Conservation (phyloP, 495 filamentous ascomycete species). For the Tuber melanosporum region DNA sequence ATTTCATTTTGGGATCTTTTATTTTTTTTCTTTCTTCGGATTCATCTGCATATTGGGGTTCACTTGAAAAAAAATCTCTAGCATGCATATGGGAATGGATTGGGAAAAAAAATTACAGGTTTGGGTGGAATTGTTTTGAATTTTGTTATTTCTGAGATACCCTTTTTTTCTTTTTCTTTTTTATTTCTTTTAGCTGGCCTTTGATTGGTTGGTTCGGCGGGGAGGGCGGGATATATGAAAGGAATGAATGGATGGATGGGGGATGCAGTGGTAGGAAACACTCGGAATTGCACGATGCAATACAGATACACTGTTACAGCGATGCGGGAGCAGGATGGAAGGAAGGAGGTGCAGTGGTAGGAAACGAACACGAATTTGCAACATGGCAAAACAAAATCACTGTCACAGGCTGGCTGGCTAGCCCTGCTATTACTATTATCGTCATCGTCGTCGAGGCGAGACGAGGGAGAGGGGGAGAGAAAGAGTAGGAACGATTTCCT, state of each 20-base stretch:
- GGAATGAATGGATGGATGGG: not conserved
- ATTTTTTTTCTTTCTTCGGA: constrained; percentile 33
- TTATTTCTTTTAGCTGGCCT: not conserved
- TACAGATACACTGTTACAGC: not conserved
- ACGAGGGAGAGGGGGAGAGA: not conserved
- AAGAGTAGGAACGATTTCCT: not conserved
- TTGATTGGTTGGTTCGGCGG: not conserved
- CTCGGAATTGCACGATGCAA: not conserved
- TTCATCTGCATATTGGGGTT: constrained; percentile 37
- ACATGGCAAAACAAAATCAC: constrained; percentile 1
- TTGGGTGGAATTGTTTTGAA: constrained; percentile 17
- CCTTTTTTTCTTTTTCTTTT: constrained; percentile 25
- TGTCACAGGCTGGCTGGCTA: constrained; percentile 6
- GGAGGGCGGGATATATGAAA: not conserved
- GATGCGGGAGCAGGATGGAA: not conserved
- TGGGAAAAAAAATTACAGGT: constrained; percentile 20
- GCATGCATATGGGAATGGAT: constrained; percentile 33
- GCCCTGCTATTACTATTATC: not conserved
- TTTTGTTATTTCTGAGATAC: constrained; percentile 34
- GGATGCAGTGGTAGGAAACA: not conserved
- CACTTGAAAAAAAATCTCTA: constrained; percentile 24
- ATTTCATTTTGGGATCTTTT: constrained; percentile 18
- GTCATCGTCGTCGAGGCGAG: not conserved
- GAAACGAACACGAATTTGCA: not conserved
- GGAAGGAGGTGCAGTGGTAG: constrained; percentile 4